These are phyloP conservation scores for Climacium dendroides DNA, from an alignment of 225 moss, liverwort and hornwort species.

Conservation along the genomic window DNA sequence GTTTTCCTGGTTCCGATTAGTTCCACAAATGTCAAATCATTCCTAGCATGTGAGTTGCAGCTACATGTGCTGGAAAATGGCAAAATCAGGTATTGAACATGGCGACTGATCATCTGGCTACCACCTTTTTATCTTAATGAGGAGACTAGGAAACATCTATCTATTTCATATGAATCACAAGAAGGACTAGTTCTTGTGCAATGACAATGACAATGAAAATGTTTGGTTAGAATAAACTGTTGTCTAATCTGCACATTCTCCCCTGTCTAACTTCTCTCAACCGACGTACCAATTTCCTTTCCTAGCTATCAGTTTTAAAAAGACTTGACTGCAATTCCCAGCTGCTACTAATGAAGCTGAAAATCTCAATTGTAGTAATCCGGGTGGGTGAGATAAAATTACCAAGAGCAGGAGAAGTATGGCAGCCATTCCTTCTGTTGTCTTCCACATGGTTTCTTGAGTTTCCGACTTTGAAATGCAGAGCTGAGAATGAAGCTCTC, in stretches of 20 bases:
- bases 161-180: background rate
- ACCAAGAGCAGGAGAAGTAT: conserved; percentile 1
- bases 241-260: background rate
- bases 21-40: background rate
- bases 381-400: background rate
- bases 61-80: background rate
- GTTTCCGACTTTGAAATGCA: background rate
- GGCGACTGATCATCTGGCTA: background rate
- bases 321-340: background rate
- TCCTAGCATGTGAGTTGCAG: background rate
- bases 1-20: background rate
- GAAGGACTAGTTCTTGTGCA: background rate
- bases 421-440: background rate
- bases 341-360: background rate
- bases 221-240: background rate
- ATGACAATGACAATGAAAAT: background rate
- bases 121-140: background rate
- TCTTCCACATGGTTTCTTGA: background rate
- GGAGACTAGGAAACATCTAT: background rate
- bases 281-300: background rate
- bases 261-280: background rate
- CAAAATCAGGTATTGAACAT: background rate
- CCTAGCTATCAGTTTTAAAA: background rate
- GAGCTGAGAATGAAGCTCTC: background rate
- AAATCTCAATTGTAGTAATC: background rate